Conservation (phyloP, 2,329 filamentous ascomycete species). For the Chaetothyriales sp. region DNA sequence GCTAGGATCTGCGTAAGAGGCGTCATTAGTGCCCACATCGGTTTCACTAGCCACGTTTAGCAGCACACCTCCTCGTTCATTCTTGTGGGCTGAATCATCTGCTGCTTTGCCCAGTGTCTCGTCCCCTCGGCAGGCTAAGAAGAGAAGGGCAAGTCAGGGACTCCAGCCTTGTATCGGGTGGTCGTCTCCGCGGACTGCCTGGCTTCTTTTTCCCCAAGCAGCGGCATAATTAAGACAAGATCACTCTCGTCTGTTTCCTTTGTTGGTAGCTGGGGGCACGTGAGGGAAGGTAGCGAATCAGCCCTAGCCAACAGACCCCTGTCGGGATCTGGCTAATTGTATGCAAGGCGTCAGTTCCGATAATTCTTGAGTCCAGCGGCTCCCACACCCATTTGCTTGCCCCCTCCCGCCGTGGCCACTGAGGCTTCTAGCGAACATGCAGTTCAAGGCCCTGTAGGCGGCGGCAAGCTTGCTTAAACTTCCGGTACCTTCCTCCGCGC, state of each 20-base stretch:
- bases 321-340: background rate
- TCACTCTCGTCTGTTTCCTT: too few species aligned
- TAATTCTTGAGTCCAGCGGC: background rate
- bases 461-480: background rate
- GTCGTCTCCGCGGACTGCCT: too few species aligned
- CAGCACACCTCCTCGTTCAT: background rate
- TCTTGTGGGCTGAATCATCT: background rate
- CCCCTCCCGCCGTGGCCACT: background rate
- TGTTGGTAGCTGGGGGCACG: too few species aligned
- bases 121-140: too few species aligned
- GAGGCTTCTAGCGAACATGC: background rate
- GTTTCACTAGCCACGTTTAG: background rate
- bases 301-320: background rate
- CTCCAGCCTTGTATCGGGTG: too few species aligned
- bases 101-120: background rate
- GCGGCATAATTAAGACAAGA: too few species aligned
- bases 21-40: background rate
- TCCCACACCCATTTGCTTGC: background rate
- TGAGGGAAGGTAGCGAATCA: too few species aligned
- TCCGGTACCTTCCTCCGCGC: background rate
- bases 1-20: background rate
- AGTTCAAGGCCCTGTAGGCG: background rate
- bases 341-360: background rate
- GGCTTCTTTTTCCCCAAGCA: too few species aligned
- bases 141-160: too few species aligned